phyloP scores from a whole-genome alignment of 106 monocot species.

The Acanthochlamys bracteata region DNA sequence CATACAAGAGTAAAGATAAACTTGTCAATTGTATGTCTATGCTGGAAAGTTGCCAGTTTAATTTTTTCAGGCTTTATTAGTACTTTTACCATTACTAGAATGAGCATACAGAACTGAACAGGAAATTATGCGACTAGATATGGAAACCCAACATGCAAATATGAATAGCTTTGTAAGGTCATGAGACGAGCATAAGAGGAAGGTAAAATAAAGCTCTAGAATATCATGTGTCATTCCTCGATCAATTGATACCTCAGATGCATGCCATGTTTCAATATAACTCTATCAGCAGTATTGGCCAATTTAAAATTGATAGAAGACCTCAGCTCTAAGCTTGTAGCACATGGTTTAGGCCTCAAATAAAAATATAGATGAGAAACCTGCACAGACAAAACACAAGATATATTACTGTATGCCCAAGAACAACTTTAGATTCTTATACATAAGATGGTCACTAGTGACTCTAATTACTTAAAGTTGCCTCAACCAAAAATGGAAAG shows the following conservation, averaged over 20 bases:
- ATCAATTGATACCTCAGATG: constrained; percentile 13
- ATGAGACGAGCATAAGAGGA: no score
- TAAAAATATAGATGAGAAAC: constrained; percentile 11
- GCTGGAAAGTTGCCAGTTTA: no score
- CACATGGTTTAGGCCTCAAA: constrained; percentile 9
- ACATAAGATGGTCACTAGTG: not conserved
- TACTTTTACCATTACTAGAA: no score
- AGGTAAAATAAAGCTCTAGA: not conserved
- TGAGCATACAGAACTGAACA: no score
- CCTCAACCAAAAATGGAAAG: no score
- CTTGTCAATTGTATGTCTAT: no score
- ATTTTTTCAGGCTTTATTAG: no score
- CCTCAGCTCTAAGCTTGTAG: not conserved
- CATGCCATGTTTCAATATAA: constrained; percentile 10
- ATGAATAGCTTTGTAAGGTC: no score
- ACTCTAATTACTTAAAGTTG: no score
- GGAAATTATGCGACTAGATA: no score
- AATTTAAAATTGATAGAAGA: constrained; percentile 17
- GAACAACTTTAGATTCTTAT: not conserved
- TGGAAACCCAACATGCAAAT: no score
- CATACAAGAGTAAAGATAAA: no score
- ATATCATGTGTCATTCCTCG: not conserved
- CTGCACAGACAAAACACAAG: constrained; percentile 7
- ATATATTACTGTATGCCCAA: not conserved
- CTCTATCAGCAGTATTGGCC: constrained; percentile 4